Base-by-base conservation (phyloP, 2,329 filamentous ascomycete species). In the Alternaria triticimaculans region DNA sequence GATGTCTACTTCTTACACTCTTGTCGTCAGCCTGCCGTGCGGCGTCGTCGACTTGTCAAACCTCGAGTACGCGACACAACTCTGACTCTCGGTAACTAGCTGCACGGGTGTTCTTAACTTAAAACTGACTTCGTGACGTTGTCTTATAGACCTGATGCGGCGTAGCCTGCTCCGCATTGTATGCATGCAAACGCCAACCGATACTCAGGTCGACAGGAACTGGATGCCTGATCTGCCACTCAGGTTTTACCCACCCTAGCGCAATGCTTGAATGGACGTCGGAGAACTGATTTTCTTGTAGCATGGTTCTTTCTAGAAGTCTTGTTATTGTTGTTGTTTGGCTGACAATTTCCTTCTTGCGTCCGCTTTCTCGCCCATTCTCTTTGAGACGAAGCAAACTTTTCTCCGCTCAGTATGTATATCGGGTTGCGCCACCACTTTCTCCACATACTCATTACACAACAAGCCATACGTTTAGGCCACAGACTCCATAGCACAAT, bases 71-170 rank as follows among this genome's bases (percentile, higher is more conserved):
- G 51, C 50, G 23, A 46, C n/a, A 51, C 33, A 26, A 37, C 14
- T 26, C 28, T 23, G 5, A 53, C 33, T 45, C 18, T n/a, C 26
- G 15, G 41, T 58, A 12, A 60, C 63, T 66, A 64, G 60, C 54
- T 53, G 21, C 53, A 41, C 57, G 57, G 56, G 60, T 60, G 43
- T 44, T 6, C 60, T 20, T 30, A 58, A 58, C 54, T 43, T 43
- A 65, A 63, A 65, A 49, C 37, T 37, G 45, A 65, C 63, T 37
- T 62, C 55, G 33, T 12, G 10, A 30, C 2, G 11, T 23, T 21
- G 33, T 9, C 9, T 8, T 12, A 48, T 5, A 30, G 21, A 44
- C 9, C 21, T 43, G 23, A 51, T 23, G 18, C 28, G 14, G 14
- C 15, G 45, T 18, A 15, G 23, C 25, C 12, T 21, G 18, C 5